These are phyloP conservation scores for Gautieria morchelliformis DNA, from an alignment of 768 basidiomycete genomes.

Conservation along the genomic window DNA sequence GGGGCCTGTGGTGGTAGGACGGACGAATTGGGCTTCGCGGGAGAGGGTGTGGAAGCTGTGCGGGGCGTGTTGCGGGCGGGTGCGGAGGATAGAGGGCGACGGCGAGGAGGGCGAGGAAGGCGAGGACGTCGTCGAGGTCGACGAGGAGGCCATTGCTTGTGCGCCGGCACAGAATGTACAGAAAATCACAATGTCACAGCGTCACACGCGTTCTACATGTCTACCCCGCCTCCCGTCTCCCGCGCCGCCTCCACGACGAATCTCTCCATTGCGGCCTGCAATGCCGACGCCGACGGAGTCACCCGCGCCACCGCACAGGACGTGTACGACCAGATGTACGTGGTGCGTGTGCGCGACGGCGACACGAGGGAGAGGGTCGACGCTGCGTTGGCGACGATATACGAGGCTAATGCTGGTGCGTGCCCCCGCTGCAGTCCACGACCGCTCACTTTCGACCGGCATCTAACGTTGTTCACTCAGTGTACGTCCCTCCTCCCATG, in stretches of 20 bases:
- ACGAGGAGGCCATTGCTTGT: no score
- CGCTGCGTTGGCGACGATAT: conserved; percentile 44
- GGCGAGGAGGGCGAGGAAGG: no score
- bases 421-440: conserved; percentile 9
- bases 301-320: conserved; percentile 53
- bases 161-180: neutral
- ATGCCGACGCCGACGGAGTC: neutral
- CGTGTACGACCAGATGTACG: conserved; percentile 63
- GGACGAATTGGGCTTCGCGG: conserved; percentile 68
- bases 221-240: neutral
- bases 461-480: neutral
- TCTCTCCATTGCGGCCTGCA: no score
- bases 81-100: neutral
- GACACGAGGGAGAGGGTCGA: conserved; percentile 31
- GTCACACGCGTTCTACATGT: neutral
- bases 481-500: neutral
- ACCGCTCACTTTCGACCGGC: neutral
- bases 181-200: neutral
- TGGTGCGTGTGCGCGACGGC: conserved; percentile 23
- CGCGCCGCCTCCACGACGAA: no score
- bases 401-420: conserved; percentile 64
- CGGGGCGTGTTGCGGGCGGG: conserved; percentile 42
- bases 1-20: conserved; percentile 59
- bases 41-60: conserved; percentile 66
- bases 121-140: no score